A percentile compares a stretch with the other conserved stretches of the same genome.
phyloP scores from a whole-genome alignment of 257 asterid genomes.

The Solanum chmielewskii region DNA sequence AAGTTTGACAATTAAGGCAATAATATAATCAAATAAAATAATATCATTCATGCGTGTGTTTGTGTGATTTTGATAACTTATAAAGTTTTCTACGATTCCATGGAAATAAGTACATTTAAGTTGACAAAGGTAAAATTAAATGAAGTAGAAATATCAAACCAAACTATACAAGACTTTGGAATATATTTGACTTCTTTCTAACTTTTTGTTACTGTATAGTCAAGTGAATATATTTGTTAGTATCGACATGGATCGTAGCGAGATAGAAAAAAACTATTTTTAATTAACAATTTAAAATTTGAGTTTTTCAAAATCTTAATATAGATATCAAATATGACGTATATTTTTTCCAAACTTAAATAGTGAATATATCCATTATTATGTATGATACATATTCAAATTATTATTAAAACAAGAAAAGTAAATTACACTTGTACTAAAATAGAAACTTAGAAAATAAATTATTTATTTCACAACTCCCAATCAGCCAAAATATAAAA shows the following conservation, averaged over 20 bases:
- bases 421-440: not conserved
- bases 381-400: not conserved
- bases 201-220: not conserved
- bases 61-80: not conserved
- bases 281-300: too few relatives aligned
- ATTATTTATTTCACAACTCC: not conserved
- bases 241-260: not conserved
- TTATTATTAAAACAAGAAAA: not conserved
- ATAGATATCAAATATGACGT: not conserved
- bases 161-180: not conserved
- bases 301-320: rapidly evolving
- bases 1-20: not conserved
- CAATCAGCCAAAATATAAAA: not conserved
- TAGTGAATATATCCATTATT: not conserved
- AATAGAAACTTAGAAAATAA: not conserved
- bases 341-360: not conserved
- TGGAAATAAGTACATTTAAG: not conserved
- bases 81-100: not conserved
- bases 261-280: rapidly evolving
- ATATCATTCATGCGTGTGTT: not conserved
- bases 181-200: not conserved
- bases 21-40: not conserved
- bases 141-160: not conserved
- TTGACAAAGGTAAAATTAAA: not conserved
- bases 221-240: not conserved